These are phyloP conservation scores for Penicillium steckii DNA, from an alignment of 495 filamentous ascomycete species.

Conservation along the genomic window DNA sequence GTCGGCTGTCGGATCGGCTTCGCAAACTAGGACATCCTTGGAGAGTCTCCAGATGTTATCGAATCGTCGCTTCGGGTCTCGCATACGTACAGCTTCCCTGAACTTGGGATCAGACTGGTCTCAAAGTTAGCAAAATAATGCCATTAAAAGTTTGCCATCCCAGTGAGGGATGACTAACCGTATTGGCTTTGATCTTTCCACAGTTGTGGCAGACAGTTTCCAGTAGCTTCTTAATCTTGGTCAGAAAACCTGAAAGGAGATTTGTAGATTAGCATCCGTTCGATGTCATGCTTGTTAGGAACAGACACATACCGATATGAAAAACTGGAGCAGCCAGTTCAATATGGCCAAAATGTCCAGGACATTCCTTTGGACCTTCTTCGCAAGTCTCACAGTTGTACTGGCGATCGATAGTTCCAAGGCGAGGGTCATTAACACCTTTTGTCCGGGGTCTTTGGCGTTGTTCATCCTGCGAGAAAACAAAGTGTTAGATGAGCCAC, in stretches of 20 bases:
- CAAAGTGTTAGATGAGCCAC: neutral
- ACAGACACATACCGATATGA: slow-evolving; percentile 59
- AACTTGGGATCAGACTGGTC: slow-evolving; percentile 79
- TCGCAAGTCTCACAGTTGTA: slow-evolving; percentile 94
- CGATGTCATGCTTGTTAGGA: neutral
- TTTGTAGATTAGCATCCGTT: slow-evolving; percentile 25
- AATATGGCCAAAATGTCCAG: slow-evolving; percentile 97
- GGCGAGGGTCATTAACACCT: slow-evolving; percentile 88
- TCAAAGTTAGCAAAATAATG: slow-evolving; percentile 61
- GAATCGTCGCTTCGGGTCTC: slow-evolving; percentile 92
- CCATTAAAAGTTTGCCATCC: slow-evolving; percentile 51
- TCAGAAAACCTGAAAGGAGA: slow-evolving; percentile 73
- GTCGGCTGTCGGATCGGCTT: slow-evolving; percentile 62
- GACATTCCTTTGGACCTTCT: slow-evolving; percentile 91
- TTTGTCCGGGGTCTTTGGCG: slow-evolving; percentile 80
- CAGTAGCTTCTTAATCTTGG: slow-evolving; percentile 95
- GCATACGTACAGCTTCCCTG: slow-evolving; percentile 70
- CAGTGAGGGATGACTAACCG: slow-evolving; percentile 74
- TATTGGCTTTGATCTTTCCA: slow-evolving; percentile 89
- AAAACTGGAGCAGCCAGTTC: slow-evolving; percentile 93
- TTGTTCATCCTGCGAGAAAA: slow-evolving; percentile 68
- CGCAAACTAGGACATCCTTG: slow-evolving; percentile 81
- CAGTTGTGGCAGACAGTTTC: slow-evolving; percentile 99
- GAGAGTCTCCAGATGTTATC: slow-evolving; percentile 83
- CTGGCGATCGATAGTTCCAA: slow-evolving; percentile 91